phyloP scores from a whole-genome alignment of 352 stramenopile species.

The Globisporangium nodosum region DNA sequence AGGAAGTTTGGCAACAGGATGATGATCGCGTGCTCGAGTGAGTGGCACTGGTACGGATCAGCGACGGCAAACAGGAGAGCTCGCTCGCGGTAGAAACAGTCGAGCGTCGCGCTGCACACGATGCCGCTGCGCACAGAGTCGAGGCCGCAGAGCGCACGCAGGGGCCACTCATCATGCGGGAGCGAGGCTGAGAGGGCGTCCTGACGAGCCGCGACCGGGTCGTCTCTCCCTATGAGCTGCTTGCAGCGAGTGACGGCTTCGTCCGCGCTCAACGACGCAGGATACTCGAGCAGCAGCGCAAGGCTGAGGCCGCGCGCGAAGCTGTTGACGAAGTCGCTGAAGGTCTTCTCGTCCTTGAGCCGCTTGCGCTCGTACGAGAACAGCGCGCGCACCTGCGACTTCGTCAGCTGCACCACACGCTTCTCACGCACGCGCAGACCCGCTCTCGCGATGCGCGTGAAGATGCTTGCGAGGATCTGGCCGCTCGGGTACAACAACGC shows the following conservation, averaged over 20 bases:
- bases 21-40: slow-evolving; percentile 31
- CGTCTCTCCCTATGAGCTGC: slow-evolving; percentile 46
- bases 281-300: slow-evolving; percentile 41
- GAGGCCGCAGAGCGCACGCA: slow-evolving; percentile 71
- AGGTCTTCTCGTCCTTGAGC: slow-evolving; percentile 15
- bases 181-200: slow-evolving; percentile 28
- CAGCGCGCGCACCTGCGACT: slow-evolving; percentile 28
- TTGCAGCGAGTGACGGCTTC: slow-evolving; percentile 36
- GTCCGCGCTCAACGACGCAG: slow-evolving; percentile 2
- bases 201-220: slow-evolving; percentile 40
- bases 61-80: slow-evolving; percentile 49
- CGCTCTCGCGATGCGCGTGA: slow-evolving; percentile 33
- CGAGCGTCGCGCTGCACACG: slow-evolving; percentile 47
- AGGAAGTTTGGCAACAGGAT: slow-evolving; percentile 37
- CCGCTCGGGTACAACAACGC: slow-evolving; percentile 34
- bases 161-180: slow-evolving; percentile 38
- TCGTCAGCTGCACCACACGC: slow-evolving; percentile 31
- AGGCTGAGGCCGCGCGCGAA: slow-evolving; percentile 63
- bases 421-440: slow-evolving; percentile 51
- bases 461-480: slow-evolving; percentile 29
- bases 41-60: neutral
- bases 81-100: slow-evolving; percentile 55
- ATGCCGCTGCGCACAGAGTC: slow-evolving; percentile 59
- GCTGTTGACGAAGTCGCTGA: slow-evolving; percentile 38
- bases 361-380: slow-evolving; percentile 29